Base-by-base conservation (phyloP, 1,284 basidiomycete species). In the Apiotrichum gracile region DNA sequence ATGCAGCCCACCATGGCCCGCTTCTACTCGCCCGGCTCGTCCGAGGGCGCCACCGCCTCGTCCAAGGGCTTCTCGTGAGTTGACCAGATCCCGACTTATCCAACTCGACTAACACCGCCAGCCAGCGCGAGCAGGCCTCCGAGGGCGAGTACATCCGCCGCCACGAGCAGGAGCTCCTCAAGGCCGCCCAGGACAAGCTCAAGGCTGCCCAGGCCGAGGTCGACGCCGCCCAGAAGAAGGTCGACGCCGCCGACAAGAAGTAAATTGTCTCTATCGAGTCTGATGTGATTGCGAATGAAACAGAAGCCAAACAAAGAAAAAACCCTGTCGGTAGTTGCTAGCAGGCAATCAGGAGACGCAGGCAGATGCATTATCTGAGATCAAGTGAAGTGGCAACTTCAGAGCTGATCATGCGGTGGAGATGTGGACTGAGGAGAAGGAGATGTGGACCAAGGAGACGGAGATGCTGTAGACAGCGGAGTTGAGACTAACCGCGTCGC, bases 141-240 rank as follows among this genome's bases (percentile, higher is more conserved):
- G 72, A 73, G 62, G 62, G 65, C 39, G 66, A 72, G 55, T 73
- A 73, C 65, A 68, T 73, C 64, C 61, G 60, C 53, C 60, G 56
- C 52, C 55, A 54, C 49, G 65, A 69, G 58, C 48, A 55, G 51
- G 65, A 69, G 60, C 54, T 55, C 50, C 61, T 66, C 54, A 64
- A 63, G 61, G 54, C 57, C 44, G 61, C 61, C 42, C 39, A 60
- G 49, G 61, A 62, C 55, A 61, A 64, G 57, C 52, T 61, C 47
- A 54, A 58, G 49, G 49, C 51, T n/a, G 68, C 68, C 52, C 61
- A 72, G 62, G 68, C 61, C 44, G 66, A 72, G 53, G 55, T 62
- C 40, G 69, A 39, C 21, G 35, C 33, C 16, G 35, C 44, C 47
- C 42, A 44, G 35, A 48, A 44, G 40, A 46, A 45, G 34, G 21